Base-by-base conservation (phyloP, 1,284 basidiomycete species). In the Somion occarium region DNA sequence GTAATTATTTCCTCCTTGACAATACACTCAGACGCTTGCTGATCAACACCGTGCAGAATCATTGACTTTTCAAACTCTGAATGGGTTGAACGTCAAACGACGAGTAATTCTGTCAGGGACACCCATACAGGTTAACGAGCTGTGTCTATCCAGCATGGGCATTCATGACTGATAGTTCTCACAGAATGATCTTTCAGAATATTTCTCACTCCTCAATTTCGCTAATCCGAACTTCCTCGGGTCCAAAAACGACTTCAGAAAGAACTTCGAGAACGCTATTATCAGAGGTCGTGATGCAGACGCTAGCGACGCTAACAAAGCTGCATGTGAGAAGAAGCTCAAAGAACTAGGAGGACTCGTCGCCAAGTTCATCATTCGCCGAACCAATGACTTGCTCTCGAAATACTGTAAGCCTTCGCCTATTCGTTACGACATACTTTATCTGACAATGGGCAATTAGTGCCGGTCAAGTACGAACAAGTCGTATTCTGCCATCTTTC, bases 391-490 rank as follows among this genome's bases (percentile, higher is more conserved):
- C 64, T 72, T 99, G 19, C 77, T 99, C 20, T 97, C 94, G 27
- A 99, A 99, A 73, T 99, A 99, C 64, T 69, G 94, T 95, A 55
- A 58, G 92, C 82, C 19, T 47, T 18, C 39, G 50, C 38, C 27
- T 9, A 48, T 25, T 44, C 22, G 22, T 39, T 25, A 48, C 20
- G 37, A 50, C 15, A 46, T 38, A 37, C 49, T 58, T 41, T 34
- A n/a, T 45, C 50, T 48, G 43, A 61, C 27, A 4, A 15, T n/a
- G 25, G 25, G 26, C 20, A 49, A 9, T 2, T 59, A 97, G 94
- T 99, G 41, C 96, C 96, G 2, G 93, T 99, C 73, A 99, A 99
- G 68, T 98, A 99, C 73, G 96, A 99, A 69, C 94, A 98, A 56
- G 97, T 99, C 58, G 97, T 99, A 1, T 99, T 99, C 71, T 98